These are phyloP conservation scores for Gaeumannomyces tritici DNA, from an alignment of 2,329 filamentous ascomycete genomes.

Conservation along the genomic window DNA sequence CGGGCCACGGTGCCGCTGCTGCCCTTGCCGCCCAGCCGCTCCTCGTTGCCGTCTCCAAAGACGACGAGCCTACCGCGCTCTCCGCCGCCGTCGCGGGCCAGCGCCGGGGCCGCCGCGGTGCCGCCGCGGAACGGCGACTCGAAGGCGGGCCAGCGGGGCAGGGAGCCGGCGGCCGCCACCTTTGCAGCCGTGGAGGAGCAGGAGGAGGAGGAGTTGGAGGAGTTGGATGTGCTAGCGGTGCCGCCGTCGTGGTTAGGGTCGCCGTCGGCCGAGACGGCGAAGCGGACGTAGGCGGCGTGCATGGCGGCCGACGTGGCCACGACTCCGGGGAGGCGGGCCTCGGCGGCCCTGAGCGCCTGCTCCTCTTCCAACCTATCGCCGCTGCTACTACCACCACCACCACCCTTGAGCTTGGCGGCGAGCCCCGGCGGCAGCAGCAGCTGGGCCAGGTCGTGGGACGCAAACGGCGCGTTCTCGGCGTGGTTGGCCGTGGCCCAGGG, in stretches of 20 bases:
- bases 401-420: neutral
- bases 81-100: neutral
- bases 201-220: too few species aligned
- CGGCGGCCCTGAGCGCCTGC: neutral
- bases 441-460: constrained; percentile 29
- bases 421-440: constrained; percentile 18
- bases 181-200: neutral
- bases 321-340: constrained; percentile 23
- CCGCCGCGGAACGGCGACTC: constrained; percentile 24
- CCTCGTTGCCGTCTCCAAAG: constrained; percentile 52
- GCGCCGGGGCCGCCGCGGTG: constrained; percentile 3
- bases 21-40: constrained; percentile 23
- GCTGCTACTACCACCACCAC: too few species aligned
- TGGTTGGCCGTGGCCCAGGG: constrained; percentile 32
- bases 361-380: neutral
- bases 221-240: too few species aligned
- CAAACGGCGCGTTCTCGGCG: constrained; percentile 33
- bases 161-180: neutral
- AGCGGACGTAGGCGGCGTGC: constrained; percentile 31
- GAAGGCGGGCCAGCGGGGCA: constrained; percentile 31
- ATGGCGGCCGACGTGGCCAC: constrained; percentile 27
- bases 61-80: constrained; percentile 21
- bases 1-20: constrained; percentile 30
- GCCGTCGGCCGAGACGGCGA: constrained; percentile 14
- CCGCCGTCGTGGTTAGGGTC: constrained; percentile 8